Conservation (phyloP, 73 alveolate species). For the Diophrys appendiculata region DNA sequence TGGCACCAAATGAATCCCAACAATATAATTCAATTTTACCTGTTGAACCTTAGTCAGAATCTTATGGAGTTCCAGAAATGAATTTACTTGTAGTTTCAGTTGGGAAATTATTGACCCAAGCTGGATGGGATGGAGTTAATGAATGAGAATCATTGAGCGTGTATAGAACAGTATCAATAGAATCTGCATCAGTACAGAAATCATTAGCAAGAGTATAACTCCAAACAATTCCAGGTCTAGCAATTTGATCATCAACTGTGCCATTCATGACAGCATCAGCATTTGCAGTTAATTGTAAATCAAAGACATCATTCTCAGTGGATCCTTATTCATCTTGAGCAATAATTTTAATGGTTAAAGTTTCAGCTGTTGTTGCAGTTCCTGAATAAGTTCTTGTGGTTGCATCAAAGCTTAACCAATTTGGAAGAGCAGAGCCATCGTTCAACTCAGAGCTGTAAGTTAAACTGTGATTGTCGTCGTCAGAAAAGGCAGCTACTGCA, state of each 20-base stretch:
- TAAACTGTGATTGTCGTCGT: background rate
- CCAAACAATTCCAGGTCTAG: conserved; percentile 6
- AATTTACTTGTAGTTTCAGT: background rate
- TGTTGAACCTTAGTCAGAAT: background rate
- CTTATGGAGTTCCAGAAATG: background rate
- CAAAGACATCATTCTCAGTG: conserved; percentile 2
- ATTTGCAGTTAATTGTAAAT: background rate
- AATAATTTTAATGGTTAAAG: background rate
- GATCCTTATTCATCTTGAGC: conserved; percentile 10
- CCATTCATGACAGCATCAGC: background rate
- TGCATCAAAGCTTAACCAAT: conserved; percentile 19
- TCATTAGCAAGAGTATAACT: conserved; percentile 13
- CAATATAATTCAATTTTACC: background rate
- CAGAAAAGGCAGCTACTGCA: conserved; percentile 7
- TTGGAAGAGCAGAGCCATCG: conserved; percentile 13
- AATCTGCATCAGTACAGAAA: conserved; percentile 3
- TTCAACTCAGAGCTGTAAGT: background rate
- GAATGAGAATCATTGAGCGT: background rate
- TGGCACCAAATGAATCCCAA: background rate
- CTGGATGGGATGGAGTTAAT: background rate
- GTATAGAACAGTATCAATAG: background rate
- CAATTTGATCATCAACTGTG: background rate
- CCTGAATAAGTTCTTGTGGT: conserved; percentile 21
- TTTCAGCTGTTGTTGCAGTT: conserved; percentile 12
- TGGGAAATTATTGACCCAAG: background rate